phyloP scores from a whole-genome alignment of 2,329 filamentous ascomycete genomes.

The Trichoderma sp. region DNA sequence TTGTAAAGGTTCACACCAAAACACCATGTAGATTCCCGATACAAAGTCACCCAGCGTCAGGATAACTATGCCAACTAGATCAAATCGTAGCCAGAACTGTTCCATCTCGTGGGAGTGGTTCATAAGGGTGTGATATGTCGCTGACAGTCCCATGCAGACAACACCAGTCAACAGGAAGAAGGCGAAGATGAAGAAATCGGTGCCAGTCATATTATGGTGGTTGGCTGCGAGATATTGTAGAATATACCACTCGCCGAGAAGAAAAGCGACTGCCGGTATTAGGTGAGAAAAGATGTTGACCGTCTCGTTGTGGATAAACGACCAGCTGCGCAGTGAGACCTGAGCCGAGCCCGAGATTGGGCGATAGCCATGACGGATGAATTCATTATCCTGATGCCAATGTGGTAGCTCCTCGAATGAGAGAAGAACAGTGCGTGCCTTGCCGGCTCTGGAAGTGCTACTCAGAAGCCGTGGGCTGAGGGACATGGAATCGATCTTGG shows the following conservation, averaged over 20 bases:
- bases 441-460: background rate
- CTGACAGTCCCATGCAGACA: background rate
- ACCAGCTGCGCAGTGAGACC: constrained; percentile 6
- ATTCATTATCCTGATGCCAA: constrained; percentile 17
- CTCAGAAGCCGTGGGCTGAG: background rate
- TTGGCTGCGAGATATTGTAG: background rate
- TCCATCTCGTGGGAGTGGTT: constrained; percentile 5
- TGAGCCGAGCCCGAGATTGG: constrained; percentile 8
- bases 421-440: background rate
- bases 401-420: background rate
- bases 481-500: background rate
- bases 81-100: background rate
- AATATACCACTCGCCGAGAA: constrained; percentile 11
- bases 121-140: background rate
- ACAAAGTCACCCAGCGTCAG: constrained; percentile 7
- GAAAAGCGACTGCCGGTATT: background rate
- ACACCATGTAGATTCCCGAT: constrained; percentile 13
- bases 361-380: constrained; percentile 10
- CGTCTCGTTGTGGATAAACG: constrained; percentile 9
- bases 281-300: constrained; percentile 8
- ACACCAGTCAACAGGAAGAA: constrained; percentile 7
- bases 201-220: background rate
- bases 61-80: constrained; percentile 5
- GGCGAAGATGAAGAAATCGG: constrained; percentile 1
- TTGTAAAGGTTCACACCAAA: constrained; percentile 5